Evolutionary conservation across 2,329 filamentous ascomycete species (phyloP).

Genomic region (Aureobasidium leucospermi): DNA sequence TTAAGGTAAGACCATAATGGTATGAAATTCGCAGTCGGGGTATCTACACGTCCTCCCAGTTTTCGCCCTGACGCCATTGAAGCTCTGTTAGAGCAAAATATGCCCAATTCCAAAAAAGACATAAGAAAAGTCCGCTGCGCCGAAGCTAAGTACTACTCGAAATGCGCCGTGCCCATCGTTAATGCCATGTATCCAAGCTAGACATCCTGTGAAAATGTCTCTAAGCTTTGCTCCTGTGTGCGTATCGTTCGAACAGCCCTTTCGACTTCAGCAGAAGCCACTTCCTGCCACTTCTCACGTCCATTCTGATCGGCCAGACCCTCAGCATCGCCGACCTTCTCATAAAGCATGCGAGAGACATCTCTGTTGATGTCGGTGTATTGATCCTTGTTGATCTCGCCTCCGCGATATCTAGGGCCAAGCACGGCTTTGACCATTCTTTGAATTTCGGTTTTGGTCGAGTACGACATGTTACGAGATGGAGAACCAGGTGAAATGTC

Average conservation of each 20-base stretch:
- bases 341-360: constrained; percentile 83
- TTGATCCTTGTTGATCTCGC: constrained; percentile 75
- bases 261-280: constrained; percentile 71
- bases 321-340: constrained; percentile 46
- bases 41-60: constrained; percentile 8
- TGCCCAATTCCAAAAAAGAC: not conserved
- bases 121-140: not conserved
- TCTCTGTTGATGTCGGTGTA: constrained; percentile 89
- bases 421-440: constrained; percentile 78
- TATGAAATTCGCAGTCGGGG: constrained; percentile 4
- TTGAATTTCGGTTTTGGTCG: constrained; percentile 82
- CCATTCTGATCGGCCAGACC: constrained; percentile 56
- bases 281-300: constrained; percentile 63
- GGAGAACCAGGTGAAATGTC: constrained; percentile 28
- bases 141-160: not conserved
- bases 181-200: not conserved
- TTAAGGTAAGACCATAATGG: not conserved
- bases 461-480: constrained; percentile 56
- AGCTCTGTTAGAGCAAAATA: not conserved
- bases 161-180: not conserved
- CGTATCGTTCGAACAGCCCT: constrained; percentile 50
- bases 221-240: not conserved
- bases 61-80: constrained; percentile 3
- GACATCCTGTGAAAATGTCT: not conserved
- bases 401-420: constrained; percentile 73